Percentiles rank a stretch among this genome's conserved stretches.
Evolutionary conservation across 176 grass and related monocot species (phyloP).

Genomic region (Coix lacrymajobi): DNA sequence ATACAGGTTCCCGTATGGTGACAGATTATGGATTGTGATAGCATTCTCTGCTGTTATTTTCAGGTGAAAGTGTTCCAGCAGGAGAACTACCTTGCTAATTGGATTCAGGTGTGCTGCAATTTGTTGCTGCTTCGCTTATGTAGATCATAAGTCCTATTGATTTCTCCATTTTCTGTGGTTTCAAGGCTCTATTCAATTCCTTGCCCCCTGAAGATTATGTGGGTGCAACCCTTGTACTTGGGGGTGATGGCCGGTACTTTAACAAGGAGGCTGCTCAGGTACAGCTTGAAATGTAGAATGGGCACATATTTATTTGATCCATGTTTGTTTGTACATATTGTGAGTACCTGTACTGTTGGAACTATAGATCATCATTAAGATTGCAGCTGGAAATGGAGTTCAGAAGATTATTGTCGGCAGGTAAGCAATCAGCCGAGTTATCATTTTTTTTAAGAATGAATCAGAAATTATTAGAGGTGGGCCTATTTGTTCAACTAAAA

Average conservation of each 20-base stretch:
- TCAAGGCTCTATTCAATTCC: conserved; percentile 86
- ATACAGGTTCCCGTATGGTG: not conserved
- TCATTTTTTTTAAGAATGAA: not conserved
- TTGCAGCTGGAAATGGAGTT: conserved; percentile 87
- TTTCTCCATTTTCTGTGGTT: conserved; percentile 18
- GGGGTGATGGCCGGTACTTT: conserved; percentile 87
- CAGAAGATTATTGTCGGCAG: conserved; percentile 73
- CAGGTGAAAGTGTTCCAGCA: conserved; percentile 95
- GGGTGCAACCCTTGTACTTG: conserved; percentile 66
- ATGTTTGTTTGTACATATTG: conserved; percentile 1
- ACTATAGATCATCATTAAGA: conserved; percentile 78
- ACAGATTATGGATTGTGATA: not conserved
- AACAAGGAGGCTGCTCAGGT: conserved; percentile 83
- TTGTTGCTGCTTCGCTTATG: conserved; percentile 5
- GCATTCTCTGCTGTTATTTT: conserved; percentile 11
- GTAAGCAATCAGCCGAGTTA: conserved; percentile 34
- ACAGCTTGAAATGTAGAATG: not conserved
- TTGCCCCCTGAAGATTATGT: conserved; percentile 73
- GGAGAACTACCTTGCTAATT: conserved; percentile 88
- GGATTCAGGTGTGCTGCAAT: conserved; percentile 72
- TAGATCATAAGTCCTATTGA: not conserved
- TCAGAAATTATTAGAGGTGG: not conserved
- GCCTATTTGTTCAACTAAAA: not conserved
- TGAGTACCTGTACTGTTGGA: conserved; percentile 18
- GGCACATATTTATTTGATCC: not conserved